Evolutionary conservation across 768 basidiomycete genomes (phyloP).

Genomic region (Amanita molliuscula): DNA sequence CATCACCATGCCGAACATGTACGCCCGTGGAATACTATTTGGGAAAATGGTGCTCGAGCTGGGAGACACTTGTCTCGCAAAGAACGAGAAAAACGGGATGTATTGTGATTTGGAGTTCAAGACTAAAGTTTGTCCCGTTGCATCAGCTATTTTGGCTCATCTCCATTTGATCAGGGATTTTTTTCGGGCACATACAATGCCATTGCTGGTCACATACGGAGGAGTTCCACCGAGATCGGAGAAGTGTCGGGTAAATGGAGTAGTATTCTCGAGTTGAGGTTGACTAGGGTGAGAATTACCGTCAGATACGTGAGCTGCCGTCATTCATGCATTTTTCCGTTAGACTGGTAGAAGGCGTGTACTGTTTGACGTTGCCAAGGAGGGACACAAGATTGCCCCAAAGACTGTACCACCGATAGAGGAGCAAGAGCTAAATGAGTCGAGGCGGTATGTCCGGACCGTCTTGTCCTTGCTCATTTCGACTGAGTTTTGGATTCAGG

Average conservation of each 20-base stretch:
- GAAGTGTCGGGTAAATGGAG: slow-evolving; percentile 91
- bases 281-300: slow-evolving; percentile 38
- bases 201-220: slow-evolving; percentile 71
- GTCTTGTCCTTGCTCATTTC: background rate
- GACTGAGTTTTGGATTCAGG: slow-evolving; percentile 21
- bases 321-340: slow-evolving; percentile 1
- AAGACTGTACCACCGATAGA: slow-evolving; percentile 82
- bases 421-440: slow-evolving; percentile 87
- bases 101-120: slow-evolving; percentile 90
- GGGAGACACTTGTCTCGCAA: slow-evolving; percentile 79
- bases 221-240: slow-evolving; percentile 55
- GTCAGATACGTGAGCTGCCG: background rate
- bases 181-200: slow-evolving; percentile 96
- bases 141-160: background rate
- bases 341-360: slow-evolving; percentile 63
- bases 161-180: slow-evolving; percentile 48
- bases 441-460: slow-evolving; percentile 50
- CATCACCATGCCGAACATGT: slow-evolving; percentile 98
- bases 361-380: slow-evolving; percentile 75
- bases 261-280: slow-evolving; percentile 78
- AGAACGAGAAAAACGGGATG: slow-evolving; percentile 69
- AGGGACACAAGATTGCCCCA: slow-evolving; percentile 63
- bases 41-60: slow-evolving; percentile 96
- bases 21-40: slow-evolving; percentile 78
- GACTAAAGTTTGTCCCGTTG: slow-evolving; percentile 62